Evolutionary conservation across 2,329 filamentous ascomycete species (phyloP), one percentile per base, ranked within the genome.

Genomic region (Hymenoscyphus fraxineus): DNA sequence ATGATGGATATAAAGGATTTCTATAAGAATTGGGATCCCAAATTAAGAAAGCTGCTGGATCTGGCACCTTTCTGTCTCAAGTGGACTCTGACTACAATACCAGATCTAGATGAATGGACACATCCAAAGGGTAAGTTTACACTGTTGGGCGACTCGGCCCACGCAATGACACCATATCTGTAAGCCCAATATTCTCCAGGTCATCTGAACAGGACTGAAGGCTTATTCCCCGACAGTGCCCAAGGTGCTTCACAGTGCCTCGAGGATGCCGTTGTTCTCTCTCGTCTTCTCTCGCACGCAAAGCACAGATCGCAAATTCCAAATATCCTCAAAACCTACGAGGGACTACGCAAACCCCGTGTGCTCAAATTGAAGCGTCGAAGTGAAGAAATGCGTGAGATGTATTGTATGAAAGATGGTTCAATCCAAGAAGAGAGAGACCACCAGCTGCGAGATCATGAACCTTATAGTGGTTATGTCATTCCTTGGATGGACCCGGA

Each of bases 221-320:
- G n/a, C n/a, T n/a, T n/a, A n/a, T n/a, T n/a, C n/a, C n/a, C n/a
- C n/a, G 1, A 85, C 83, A 69, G 65, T 38, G 85, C 83, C 0
- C 85, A 88, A 73, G 86, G 86, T 12, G 86, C 86, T 0, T 85
- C 86, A 0, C 85, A 88, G 71, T 85, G 85, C 0, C 84, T 88
- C 63, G 86, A 88, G 74, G 86, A 88, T 68, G 85, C 81, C 0
- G 83, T 82, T 0, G 84, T 85, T 0, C 73, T 87, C 0, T 1
- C 80, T 82, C 1, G 77, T 87, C 2, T 72, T 78, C 0, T 0
- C 76, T 76, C 2, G 77, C 78, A 0, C 75, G 65, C 77, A 81
- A 72, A 82, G 80, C 60, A 65, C 22, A 38, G 58, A 0, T 44
- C 57, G 3, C 54, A 57, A 6, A 57, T 57, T 35, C 54, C 54